Evolutionary conservation across 108 stramenopile genomes (phyloP), one percentile per base, ranked within the genome.

Genomic region (Cyclotella choctawhatcheeana): DNA sequence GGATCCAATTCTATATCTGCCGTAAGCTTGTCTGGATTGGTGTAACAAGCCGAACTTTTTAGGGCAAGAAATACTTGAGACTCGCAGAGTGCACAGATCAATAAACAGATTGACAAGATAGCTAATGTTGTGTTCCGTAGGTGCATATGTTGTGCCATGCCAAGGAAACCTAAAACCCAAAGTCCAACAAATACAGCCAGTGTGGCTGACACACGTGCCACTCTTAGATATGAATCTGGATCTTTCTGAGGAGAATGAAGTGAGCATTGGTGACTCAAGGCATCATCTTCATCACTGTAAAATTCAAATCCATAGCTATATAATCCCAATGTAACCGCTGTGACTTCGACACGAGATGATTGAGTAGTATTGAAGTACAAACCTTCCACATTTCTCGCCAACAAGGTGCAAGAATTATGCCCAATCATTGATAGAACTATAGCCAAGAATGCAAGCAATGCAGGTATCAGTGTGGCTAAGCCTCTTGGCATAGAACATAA

Each of bases 321-420:
- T 21, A 68, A 37, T 8, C 67, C 67, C 24, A 54, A 68, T 20
- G 54, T 34, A 18, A 68, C 33, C 16, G 51, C 67, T 52, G 29
- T 35, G 37, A 55, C 53, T 22, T 35, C 14, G 20, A 13, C 51
- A 34, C 25, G 33, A 22, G 34, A 54, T 37, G 32, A 22, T 32
- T 44, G 53, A 25, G 8, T 40, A 12, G 37, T 10, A 12, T 40
- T 12, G 12, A 40, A 40, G 37, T 40, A 40, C 6, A 40, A 40
- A 40, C 37, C 37, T 10, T 40, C 8, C 12, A 40, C 37, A 10
- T 12, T 40, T 40, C 37, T 40, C 6, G 18, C 6, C n/a, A 68
- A 68, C 31, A 68, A 53, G 1, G 51, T 31, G 24, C 67, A 68
- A 6, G 14, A 17, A 54, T 54, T 68, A 37, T 68, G 53, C 14